Evolutionary conservation across 2,329 filamentous ascomycete genomes (phyloP), one percentile per base, ranked within the genome.

Genomic region (Colletotrichum filicis): DNA sequence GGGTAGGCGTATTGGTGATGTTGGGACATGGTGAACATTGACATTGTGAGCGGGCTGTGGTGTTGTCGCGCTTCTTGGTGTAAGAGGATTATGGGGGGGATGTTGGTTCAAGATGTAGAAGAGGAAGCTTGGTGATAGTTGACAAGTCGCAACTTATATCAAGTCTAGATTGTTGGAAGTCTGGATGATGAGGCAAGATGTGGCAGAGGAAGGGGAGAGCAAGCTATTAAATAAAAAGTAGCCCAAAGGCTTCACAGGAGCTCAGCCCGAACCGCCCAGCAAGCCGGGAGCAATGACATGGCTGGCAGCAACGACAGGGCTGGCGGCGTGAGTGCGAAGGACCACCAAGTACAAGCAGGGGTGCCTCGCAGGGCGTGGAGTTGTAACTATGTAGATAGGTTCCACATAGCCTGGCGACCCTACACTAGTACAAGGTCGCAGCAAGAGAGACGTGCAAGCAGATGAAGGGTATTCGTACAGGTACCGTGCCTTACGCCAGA

Each of bases 11-110:
- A 86, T 75, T 82, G 81, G 61, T 84, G 80, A 62, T 84, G 83
- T 76, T 85, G 83, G 42, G 83, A 78, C 81, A 85, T 84, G 77
- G 82, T 77, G 78, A 83, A 86, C 84, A 86, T 86, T 76, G 75
- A 74, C 75, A 75, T 73, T 61, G 67, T 19, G 26, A n/a, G 57
- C 55, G 49, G 26, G n/a, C 35, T 55, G 35, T 24, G 7, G 5
- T 26, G 52, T 16, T 57, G 30, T 32, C 19, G 52, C 16, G 9
- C 35, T 22, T 63, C 61, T 14, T 46, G 14, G n/a, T 14, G 42
- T 49, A 49, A 49, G 11, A 19, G 26, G 26, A 49, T 55, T n/a
- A 4, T 26, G 35, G 35, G 35, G 35, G 28, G 26, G 22, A 52
- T 26, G 14, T 9, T 9, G 28, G 35, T 46, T 55, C 35, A 55